Base-by-base conservation (phyloP, 768 basidiomycete species). In the Boletales sp. region DNA sequence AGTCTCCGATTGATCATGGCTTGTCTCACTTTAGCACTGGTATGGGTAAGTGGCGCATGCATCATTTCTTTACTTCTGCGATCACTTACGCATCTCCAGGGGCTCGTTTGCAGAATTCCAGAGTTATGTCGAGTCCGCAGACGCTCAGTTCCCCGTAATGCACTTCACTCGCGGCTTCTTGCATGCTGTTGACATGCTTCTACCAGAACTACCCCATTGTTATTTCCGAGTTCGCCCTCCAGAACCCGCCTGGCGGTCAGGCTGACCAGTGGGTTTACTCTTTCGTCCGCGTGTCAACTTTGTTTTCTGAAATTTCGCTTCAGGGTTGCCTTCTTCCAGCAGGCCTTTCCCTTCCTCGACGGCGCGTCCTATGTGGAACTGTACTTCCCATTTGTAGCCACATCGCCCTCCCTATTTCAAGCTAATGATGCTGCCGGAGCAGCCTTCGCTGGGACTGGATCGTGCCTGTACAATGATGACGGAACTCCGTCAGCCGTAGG, bases 381-480 rank as follows among this genome's bases (percentile, higher is more conserved):
- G 34, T 71, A 71, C 49, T 71, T 72, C 59, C 70, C 70, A 33
- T 71, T 71, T 53, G 25, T 71, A 18, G 70, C 71, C 2, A 66
- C 61, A 4, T 54, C 68, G n/a, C 60, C 71, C 2, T 34, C 53
- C 13, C 39, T 71, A 14, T 54, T 67, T 15, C 2, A 47, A 8
- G 31, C 28, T 8, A 46, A 72, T 37, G 58, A 66, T 19, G 14
- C 56, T 4, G 1, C 13, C 1, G 70, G 50, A 4, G 51, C 14
- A 15, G 0, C 35, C 10, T 50, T 28, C 9, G 59, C 57, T 10
- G 70, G 68, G 14, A 67, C 64, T 1, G 62, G 25, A 28, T 28
- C 61, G 2, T 65, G 69, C 48, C 51, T 72, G 14, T 72, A 59
- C 53, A 66, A 65, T 40, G 43, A 72, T 39, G 38, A 68, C 25